Percentiles rank a stretch among this genome's conserved stretches.
These are phyloP conservation scores for Linanthus parryae DNA, from an alignment of 148 eudicot species.

Conservation along the genomic window DNA sequence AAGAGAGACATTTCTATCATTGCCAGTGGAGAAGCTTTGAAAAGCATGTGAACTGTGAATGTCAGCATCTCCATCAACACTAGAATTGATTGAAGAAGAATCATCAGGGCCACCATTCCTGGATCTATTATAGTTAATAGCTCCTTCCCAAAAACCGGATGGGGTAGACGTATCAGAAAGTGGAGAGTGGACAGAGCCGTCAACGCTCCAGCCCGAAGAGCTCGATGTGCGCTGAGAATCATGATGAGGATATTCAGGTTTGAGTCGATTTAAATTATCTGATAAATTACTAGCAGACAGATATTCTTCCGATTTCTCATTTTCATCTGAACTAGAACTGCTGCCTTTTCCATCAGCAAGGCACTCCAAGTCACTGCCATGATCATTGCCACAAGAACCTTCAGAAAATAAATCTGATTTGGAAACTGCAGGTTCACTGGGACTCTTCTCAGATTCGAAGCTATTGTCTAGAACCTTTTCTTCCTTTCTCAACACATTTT, in stretches of 20 bases:
- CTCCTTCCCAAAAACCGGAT: constrained; percentile 76
- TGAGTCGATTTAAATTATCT: constrained; percentile 9
- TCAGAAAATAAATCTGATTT: constrained; percentile 10
- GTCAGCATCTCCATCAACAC: constrained; percentile 15
- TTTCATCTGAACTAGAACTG: constrained; percentile 24
- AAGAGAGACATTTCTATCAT: too few relatives aligned
- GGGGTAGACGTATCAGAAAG: constrained; percentile 39
- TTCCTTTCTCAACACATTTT: constrained; percentile 18
- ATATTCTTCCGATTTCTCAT: constrained; percentile 20
- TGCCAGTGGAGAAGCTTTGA: constrained; percentile 7
- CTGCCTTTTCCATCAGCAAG: constrained; percentile 13
- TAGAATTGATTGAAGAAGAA: constrained; percentile 15
- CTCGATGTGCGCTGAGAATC: constrained; percentile 19
- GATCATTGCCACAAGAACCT: constrained; percentile 14
- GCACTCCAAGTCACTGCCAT: constrained; percentile 16
- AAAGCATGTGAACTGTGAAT: constrained; percentile 19
- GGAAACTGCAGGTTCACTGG: constrained; percentile 13
- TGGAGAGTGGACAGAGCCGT: constrained; percentile 30
- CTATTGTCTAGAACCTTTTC: constrained; percentile 12
- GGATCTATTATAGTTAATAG: constrained; percentile 30
- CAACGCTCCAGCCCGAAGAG: constrained; percentile 28
- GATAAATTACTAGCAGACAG: constrained; percentile 12
- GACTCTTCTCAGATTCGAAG: constrained; percentile 20
- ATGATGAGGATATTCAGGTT: constrained; percentile 11
- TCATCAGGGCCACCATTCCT: constrained; percentile 20